phyloP scores from a whole-genome alignment of 805 yeast species.

The Teunomyces gatunensis region DNA sequence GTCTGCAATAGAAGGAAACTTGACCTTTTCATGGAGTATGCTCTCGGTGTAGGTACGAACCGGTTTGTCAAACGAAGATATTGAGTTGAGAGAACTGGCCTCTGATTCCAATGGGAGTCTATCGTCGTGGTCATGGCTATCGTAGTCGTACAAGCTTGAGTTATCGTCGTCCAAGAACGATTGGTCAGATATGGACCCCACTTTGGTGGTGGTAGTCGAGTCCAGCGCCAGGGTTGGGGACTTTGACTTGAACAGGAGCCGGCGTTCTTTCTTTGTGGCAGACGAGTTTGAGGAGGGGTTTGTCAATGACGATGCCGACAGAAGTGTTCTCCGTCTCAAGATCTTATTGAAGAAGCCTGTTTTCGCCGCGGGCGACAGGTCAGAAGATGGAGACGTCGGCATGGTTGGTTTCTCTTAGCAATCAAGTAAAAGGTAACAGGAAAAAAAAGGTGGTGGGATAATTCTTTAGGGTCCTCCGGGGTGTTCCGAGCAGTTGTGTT shows the following conservation, averaged over 20 bases:
- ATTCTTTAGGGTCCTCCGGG: no score
- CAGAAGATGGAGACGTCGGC: background rate
- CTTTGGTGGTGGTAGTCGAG: background rate
- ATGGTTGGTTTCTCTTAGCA: background rate
- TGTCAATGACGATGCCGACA: constrained; percentile 3
- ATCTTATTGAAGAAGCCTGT: constrained; percentile 13
- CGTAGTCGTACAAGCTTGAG: constrained; percentile 22
- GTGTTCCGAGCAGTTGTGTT: background rate
- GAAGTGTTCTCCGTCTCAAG: constrained; percentile 11
- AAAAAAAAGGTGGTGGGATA: no score
- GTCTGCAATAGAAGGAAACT: constrained; percentile 12
- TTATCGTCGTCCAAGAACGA: constrained; percentile 22
- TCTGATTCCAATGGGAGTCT: background rate
- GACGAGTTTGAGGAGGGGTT: background rate
- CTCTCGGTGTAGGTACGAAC: constrained; percentile 7
- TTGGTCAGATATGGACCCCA: background rate
- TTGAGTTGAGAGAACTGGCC: background rate
- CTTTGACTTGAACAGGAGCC: background rate
- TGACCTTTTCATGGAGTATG: constrained; percentile 12
- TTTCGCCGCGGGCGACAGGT: constrained; percentile 3
- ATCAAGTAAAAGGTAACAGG: no score
- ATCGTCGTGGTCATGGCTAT: constrained; percentile 17
- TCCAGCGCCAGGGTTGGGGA: background rate
- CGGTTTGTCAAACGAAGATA: background rate
- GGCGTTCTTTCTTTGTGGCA: background rate